phyloP scores from a whole-genome alignment of 768 basidiomycete genomes.

The Antrodiella citrinella region DNA sequence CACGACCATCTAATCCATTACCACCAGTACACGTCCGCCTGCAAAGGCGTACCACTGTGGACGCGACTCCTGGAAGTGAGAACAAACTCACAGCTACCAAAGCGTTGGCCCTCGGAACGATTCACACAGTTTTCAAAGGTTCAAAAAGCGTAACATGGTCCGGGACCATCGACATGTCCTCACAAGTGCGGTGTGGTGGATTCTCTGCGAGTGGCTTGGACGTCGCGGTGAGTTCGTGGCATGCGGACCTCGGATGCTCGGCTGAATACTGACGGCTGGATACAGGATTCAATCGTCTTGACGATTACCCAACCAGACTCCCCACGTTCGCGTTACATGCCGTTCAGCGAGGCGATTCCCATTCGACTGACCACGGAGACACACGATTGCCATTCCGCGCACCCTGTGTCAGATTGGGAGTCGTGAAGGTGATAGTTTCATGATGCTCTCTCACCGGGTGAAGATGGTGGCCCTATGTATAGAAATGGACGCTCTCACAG shows the following conservation, averaged over 20 bases:
- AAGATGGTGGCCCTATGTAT: background rate
- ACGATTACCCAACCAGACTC: constrained; percentile 14
- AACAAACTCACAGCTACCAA: constrained; percentile 8
- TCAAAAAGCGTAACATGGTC: constrained; percentile 17
- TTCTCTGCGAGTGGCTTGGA: constrained; percentile 16
- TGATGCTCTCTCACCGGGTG: too few relatives aligned
- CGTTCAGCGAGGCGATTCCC: constrained; percentile 15
- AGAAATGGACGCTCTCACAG: background rate
- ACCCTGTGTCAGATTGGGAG: constrained; percentile 4
- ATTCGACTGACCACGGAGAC: constrained; percentile 20
- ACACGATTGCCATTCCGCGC: constrained; percentile 9
- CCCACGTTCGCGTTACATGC: constrained; percentile 8
- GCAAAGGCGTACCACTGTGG: constrained; percentile 1
- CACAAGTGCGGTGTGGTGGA: constrained; percentile 11
- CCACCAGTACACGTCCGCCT: constrained; percentile 5
- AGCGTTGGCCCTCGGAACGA: constrained; percentile 14
- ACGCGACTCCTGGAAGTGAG: background rate
- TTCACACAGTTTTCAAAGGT: constrained; percentile 13
- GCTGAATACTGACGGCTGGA: background rate
- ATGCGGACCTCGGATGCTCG: background rate
- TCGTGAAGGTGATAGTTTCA: background rate
- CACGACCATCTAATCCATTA: background rate
- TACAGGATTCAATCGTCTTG: constrained; percentile 19
- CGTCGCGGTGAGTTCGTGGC: constrained; percentile 14
- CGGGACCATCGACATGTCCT: constrained; percentile 15